Percentiles rank a stretch among this genome's conserved stretches.
Evolutionary conservation across 371 early-diverging fungal genomes (phyloP).

Genomic region (Smittium culicis): DNA sequence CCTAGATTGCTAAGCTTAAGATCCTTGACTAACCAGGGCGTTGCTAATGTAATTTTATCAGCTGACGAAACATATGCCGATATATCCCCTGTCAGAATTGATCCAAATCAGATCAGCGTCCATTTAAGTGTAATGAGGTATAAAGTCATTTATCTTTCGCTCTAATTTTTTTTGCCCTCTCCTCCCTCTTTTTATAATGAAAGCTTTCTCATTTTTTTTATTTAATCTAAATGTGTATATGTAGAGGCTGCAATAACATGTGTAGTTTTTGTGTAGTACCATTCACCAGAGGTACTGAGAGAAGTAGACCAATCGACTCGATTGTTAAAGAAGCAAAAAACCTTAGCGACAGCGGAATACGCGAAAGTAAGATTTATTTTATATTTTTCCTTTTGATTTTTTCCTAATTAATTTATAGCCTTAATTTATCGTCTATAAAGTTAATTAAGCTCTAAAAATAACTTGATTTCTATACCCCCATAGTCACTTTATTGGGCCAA

Average conservation of each 20-base stretch:
- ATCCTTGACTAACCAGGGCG: slow-evolving; percentile 46
- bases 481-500: slow-evolving; percentile 58
- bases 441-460: too few relatives aligned
- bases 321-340: slow-evolving; percentile 50
- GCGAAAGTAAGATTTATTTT: slow-evolving; percentile 31
- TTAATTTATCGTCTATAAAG: too few relatives aligned
- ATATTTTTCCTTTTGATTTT: slow-evolving; percentile 17
- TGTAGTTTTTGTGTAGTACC: slow-evolving; percentile 69
- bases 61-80: slow-evolving; percentile 76
- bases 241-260: slow-evolving; percentile 72
- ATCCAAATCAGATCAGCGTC: slow-evolving; percentile 42
- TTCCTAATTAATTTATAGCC: too few relatives aligned
- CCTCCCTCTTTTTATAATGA: too few relatives aligned
- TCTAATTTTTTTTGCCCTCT: too few relatives aligned
- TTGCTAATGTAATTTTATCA: slow-evolving; percentile 68
- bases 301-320: slow-evolving; percentile 56
- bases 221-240: not conserved
- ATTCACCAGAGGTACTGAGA: slow-evolving; percentile 53
- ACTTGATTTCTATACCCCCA: too few relatives aligned
- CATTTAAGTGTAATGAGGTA: slow-evolving; percentile 53
- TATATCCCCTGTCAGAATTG: slow-evolving; percentile 55
- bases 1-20: slow-evolving; percentile 54
- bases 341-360: slow-evolving; percentile 52
- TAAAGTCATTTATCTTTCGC: too few relatives aligned
- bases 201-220: not conserved